Base-by-base conservation (phyloP, 306 rosid species). In the Malus domestica region DNA sequence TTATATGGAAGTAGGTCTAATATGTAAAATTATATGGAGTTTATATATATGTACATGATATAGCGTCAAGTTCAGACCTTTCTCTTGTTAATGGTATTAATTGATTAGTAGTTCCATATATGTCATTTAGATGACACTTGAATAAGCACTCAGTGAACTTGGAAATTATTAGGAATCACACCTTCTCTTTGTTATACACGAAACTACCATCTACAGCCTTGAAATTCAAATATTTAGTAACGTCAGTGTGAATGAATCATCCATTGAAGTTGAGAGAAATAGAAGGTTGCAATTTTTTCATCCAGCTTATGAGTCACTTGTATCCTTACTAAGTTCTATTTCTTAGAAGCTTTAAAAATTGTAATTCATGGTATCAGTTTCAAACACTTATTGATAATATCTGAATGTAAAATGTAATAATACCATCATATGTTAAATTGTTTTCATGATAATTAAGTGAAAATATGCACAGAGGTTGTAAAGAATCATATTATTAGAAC, bases 291-390 rank as follows among this genome's bases (percentile, higher is more conserved):
- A 88, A 68, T 77, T 88, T 80, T 96, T 92, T 72, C 79, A 92
- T 77, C 98, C 90, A 5, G 96, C 97, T 19, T 96, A 92, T 23
- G 97, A 92, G 82, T 92, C 98, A 66, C 99, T 96, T 74, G 99
- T 96, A 51, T 90, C 97, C 52, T 81, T 92, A 87, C 97, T 96
- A 84, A 85, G 96, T 88, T 38, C 79, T 76, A 82, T 72, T 74
- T 32, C 73, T 69, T 68, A 49, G 8, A 63, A 35, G 70, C 33
- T 55, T 23, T n/a, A 38, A 62, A 33, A 29, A 8, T 27, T 61
- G 23, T 61, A 3, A 44, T 44, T 51, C 20, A 0, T 49, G 29
- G 32, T 23, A 32, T 35, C 42, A 67, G 22, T 51, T 67, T 45
- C 35, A 66, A 54, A 64, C 46, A 35, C 32, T 55, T 70, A 32